phyloP scores from a whole-genome alignment of 1,284 basidiomycete genomes.

The Rhodotorula sp. region DNA sequence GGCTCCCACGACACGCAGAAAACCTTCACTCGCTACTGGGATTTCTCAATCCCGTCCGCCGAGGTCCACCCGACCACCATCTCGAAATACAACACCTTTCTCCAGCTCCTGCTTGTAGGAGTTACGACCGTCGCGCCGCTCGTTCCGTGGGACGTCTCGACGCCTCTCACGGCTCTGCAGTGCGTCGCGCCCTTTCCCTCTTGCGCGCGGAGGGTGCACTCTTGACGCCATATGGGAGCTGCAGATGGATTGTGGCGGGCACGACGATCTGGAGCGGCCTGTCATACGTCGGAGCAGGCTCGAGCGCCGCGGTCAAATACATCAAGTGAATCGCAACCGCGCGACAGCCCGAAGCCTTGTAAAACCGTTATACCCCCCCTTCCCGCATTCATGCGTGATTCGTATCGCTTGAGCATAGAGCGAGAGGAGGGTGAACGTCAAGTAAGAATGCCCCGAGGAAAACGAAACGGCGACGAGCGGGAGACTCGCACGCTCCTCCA shows the following conservation, averaged over 20 bases:
- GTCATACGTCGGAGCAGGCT: constrained; percentile 69
- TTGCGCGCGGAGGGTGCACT: too few species aligned
- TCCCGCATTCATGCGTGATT: too few species aligned
- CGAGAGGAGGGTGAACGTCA: too few species aligned
- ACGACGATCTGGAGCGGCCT: constrained; percentile 92
- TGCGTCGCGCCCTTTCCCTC: constrained; percentile 50
- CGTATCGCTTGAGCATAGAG: too few species aligned
- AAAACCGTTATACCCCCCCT: too few species aligned
- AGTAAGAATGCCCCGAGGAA: too few species aligned
- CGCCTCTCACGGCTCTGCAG: constrained; percentile 64
- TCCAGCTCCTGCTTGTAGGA: constrained; percentile 89
- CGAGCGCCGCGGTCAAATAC: constrained; percentile 63
- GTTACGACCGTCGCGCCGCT: constrained; percentile 79
- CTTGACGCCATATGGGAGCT: too few species aligned
- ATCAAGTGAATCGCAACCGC: constrained; percentile 21
- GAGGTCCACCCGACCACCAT: constrained; percentile 60
- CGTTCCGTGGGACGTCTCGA: constrained; percentile 61
- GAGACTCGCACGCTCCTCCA: too few species aligned
- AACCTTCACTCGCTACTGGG: constrained; percentile 89
- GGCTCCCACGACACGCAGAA: constrained; percentile 58
- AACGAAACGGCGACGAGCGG: too few species aligned
- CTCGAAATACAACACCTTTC: constrained; percentile 79
- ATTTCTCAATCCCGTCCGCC: constrained; percentile 89
- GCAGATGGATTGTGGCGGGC: constrained; percentile 75
- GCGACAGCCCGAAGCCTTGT: too few species aligned